These are phyloP conservation scores for Boletus subparvulus DNA, from an alignment of 768 basidiomycete species.

Conservation along the genomic window DNA sequence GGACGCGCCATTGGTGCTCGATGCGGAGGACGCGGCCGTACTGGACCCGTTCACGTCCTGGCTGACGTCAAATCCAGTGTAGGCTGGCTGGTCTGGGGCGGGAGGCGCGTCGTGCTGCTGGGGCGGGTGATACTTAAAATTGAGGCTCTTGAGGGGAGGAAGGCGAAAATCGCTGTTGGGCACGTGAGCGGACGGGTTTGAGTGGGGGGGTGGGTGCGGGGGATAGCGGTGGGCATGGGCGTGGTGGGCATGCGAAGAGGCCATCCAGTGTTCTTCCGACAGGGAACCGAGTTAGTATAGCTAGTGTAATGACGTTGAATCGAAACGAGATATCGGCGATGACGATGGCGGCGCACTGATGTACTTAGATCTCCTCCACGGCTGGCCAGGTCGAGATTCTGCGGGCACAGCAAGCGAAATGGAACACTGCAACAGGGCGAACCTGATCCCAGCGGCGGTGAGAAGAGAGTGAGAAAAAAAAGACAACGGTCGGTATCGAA, in stretches of 20 bases:
- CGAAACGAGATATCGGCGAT: slow-evolving; percentile 21
- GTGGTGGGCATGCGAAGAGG: slow-evolving; percentile 40
- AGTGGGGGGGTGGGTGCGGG: slow-evolving; percentile 4
- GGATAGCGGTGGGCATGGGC: slow-evolving; percentile 35
- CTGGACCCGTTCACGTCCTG: slow-evolving; percentile 16
- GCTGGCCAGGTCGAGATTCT: not conserved
- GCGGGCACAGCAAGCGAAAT: slow-evolving; percentile 3
- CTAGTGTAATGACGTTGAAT: slow-evolving; percentile 14
- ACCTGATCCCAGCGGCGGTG: not conserved
- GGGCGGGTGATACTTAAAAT: slow-evolving; percentile 49
- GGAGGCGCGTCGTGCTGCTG: slow-evolving; percentile 21
- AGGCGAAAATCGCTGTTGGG: slow-evolving; percentile 52
- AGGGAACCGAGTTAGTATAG: not conserved
- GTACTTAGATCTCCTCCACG: slow-evolving; percentile 15
- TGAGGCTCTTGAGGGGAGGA: slow-evolving; percentile 72
- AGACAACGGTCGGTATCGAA: not conserved
- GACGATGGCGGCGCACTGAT: slow-evolving; percentile 17
- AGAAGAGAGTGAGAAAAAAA: slow-evolving; percentile 1
- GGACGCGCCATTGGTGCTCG: slow-evolving; percentile 15
- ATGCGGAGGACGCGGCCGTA: not conserved
- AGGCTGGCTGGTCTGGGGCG: slow-evolving; percentile 11
- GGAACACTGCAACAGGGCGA: not conserved
- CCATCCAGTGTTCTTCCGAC: slow-evolving; percentile 36
- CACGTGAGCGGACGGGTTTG: slow-evolving; percentile 37
- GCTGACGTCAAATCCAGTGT: slow-evolving; percentile 18